phyloP scores from a whole-genome alignment of 345 rosid genomes.

The Pugionium cornutum region DNA sequence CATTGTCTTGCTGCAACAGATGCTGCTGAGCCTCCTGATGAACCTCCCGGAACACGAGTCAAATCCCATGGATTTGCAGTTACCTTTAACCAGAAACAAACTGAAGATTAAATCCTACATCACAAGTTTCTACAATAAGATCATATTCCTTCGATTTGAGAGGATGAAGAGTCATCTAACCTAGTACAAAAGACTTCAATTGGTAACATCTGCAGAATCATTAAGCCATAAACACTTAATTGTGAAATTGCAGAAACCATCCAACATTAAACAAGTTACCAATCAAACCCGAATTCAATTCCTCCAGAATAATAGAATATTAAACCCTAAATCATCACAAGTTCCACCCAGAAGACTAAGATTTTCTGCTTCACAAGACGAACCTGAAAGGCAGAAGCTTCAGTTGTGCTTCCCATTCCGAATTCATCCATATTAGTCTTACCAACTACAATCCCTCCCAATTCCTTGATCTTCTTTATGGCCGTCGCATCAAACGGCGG shows the following conservation, averaged over 20 bases:
- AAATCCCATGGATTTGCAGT: conserved; percentile 93
- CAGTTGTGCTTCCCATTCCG: conserved; percentile 93
- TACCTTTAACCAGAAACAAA: conserved; percentile 54
- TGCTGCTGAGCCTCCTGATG: conserved; percentile 96
- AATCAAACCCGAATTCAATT: not conserved
- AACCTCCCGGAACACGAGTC: conserved; percentile 89
- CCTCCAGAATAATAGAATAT: not conserved
- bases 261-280: not conserved
- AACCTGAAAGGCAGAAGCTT: conserved; percentile 87
- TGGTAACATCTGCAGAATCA: too few species aligned
- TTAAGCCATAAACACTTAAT: too few species aligned
- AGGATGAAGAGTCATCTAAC: not conserved
- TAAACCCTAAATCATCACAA: not conserved
- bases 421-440: conserved; percentile 95
- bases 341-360: not conserved
- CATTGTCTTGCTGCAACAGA: conserved; percentile 95
- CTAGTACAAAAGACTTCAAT: not conserved
- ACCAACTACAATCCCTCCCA: conserved; percentile 78
- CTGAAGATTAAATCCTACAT: conserved; percentile 25
- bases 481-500: conserved; percentile 87
- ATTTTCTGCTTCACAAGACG: not conserved
- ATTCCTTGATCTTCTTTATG: conserved; percentile 61
- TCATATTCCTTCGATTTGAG: not conserved
- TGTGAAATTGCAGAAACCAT: too few species aligned
- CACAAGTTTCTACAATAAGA: not conserved